These are phyloP conservation scores for Flaveria robusta DNA, from an alignment of 129 eudicot species.

Conservation along the genomic window DNA sequence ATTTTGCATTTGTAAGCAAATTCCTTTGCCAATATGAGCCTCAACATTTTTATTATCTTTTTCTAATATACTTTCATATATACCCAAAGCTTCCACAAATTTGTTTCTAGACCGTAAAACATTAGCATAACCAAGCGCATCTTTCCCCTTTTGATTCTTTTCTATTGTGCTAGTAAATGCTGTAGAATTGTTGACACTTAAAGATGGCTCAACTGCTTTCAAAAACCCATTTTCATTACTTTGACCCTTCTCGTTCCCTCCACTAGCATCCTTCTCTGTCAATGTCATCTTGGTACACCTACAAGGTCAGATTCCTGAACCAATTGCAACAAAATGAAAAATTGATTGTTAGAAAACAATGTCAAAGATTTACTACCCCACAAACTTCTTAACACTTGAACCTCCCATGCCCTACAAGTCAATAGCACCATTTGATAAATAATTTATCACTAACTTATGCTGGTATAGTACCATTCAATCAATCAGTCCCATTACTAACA, in stretches of 20 bases:
- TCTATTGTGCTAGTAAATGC: slow-evolving; percentile 36
- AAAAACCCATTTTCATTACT: slow-evolving; percentile 45
- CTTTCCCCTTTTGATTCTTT: slow-evolving; percentile 63
- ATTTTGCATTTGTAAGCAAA: slow-evolving; percentile 92
- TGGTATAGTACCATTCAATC: background rate
- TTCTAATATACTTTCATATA: slow-evolving; percentile 68
- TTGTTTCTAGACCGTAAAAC: slow-evolving; percentile 93
- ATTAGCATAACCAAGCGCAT: slow-evolving; percentile 81
- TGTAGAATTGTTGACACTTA: slow-evolving; percentile 41
- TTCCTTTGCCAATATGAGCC: slow-evolving; percentile 90
- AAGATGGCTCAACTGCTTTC: slow-evolving; percentile 52
- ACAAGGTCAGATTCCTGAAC: slow-evolving; percentile 39
- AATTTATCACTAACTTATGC: background rate
- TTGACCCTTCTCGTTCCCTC: slow-evolving; percentile 49
- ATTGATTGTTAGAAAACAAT: background rate
- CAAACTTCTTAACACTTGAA: background rate
- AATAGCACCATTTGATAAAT: background rate
- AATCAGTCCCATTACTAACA: background rate
- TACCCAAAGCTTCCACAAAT: slow-evolving; percentile 76
- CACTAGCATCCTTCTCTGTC: slow-evolving; percentile 67
- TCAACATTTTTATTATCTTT: slow-evolving; percentile 71
- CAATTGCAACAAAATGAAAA: slow-evolving; percentile 1
- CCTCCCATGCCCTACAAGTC: background rate
- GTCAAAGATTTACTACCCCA: background rate
- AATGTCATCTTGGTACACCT: slow-evolving; percentile 49